phyloP scores from a whole-genome alignment of 2,329 filamentous ascomycete species.

The Tolypocladium amazonense region DNA sequence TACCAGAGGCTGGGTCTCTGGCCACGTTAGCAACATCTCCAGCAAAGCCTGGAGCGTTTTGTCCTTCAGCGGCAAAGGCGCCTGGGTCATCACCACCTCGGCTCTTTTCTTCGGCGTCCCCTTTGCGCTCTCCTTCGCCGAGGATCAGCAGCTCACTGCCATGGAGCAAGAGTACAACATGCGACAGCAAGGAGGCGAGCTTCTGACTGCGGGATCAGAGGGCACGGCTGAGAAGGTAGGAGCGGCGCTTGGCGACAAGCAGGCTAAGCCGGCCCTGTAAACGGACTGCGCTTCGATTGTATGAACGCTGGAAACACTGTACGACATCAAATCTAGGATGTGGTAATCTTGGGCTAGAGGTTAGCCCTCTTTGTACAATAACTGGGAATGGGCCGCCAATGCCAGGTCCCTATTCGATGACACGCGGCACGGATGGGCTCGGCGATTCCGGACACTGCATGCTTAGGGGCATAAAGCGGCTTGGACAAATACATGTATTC shows the following conservation, averaged over 20 bases:
- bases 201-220: slow-evolving; percentile 38
- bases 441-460: slow-evolving; percentile 8
- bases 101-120: slow-evolving; percentile 85
- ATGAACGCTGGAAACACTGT: not conserved
- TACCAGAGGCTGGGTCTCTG: slow-evolving; percentile 57
- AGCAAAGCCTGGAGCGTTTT: slow-evolving; percentile 41
- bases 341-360: not conserved
- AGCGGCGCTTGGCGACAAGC: slow-evolving; percentile 34
- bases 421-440: slow-evolving; percentile 5
- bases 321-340: slow-evolving; percentile 4
- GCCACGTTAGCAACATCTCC: slow-evolving; percentile 45
- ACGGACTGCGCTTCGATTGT: slow-evolving; percentile 5
- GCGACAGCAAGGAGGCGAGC: slow-evolving; percentile 80
- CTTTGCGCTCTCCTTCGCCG: slow-evolving; percentile 82
- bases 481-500: not conserved
- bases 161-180: slow-evolving; percentile 97
- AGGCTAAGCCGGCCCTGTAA: slow-evolving; percentile 42
- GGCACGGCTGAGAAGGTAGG: slow-evolving; percentile 39
- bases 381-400: slow-evolving; percentile 11
- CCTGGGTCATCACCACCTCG: slow-evolving; percentile 86
- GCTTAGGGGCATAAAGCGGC: not conserved
- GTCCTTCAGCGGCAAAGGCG: slow-evolving; percentile 68
- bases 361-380: slow-evolving; percentile 13
- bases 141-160: slow-evolving; percentile 94
- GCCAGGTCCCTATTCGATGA: slow-evolving; percentile 3